A percentile compares a stretch with the other conserved stretches of the same genome.
Evolutionary conservation across 345 rosid genomes (phyloP).

Genomic region (Eucalyptus curtisii): DNA sequence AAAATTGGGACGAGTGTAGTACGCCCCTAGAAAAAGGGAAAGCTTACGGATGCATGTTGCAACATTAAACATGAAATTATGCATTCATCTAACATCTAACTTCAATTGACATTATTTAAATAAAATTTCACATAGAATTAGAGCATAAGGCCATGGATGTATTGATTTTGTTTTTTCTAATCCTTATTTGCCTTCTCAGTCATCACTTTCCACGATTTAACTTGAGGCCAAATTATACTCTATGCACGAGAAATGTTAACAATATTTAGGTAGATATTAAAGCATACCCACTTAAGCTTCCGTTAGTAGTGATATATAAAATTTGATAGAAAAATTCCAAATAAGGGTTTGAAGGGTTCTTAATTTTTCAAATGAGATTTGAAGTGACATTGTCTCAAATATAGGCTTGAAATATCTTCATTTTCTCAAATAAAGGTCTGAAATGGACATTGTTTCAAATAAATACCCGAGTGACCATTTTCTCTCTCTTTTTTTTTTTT

Average conservation of each 20-base stretch:
- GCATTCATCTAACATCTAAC: background rate
- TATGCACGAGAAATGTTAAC: background rate
- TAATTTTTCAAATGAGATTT: too few species aligned
- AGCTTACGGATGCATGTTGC: background rate
- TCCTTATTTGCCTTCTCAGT: background rate
- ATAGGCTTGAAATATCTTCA: too few species aligned
- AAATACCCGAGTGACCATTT: too few species aligned
- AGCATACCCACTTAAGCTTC: background rate
- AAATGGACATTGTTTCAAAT: accelerated
- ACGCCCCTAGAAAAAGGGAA: background rate
- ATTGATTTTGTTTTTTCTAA: background rate
- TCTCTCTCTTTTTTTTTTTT: too few species aligned
- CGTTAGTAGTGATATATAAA: background rate
- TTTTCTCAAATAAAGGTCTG: accelerated
- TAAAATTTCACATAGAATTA: background rate
- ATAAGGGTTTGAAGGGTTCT: too few species aligned
- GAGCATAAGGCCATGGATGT: background rate
- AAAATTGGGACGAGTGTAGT: background rate
- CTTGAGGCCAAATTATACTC: background rate
- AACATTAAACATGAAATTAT: background rate
- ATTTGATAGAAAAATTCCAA: background rate
- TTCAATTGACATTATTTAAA: background rate
- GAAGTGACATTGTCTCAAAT: too few species aligned
- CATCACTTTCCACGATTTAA: background rate
- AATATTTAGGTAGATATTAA: background rate